phyloP scores from a whole-genome alignment of 495 filamentous ascomycete genomes.

The Viridothelium virens region DNA sequence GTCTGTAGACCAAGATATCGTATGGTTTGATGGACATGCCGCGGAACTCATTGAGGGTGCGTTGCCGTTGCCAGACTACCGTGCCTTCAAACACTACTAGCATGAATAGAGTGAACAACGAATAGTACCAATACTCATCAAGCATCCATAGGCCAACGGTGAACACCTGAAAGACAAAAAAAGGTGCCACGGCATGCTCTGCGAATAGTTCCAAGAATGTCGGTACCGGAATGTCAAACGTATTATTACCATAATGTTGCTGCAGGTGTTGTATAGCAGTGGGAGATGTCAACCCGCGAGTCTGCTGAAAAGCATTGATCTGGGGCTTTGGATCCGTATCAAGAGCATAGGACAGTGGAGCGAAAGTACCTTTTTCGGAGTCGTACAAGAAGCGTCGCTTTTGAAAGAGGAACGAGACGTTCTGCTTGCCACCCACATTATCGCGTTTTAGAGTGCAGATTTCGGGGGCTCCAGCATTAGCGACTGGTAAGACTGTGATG shows the following conservation, averaged over 20 bases:
- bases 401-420: constrained; percentile 89
- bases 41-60: constrained; percentile 93
- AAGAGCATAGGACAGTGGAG: constrained; percentile 74
- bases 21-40: constrained; percentile 99
- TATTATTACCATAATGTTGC: constrained; percentile 93
- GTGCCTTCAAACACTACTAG: constrained; percentile 96
- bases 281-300: constrained; percentile 59
- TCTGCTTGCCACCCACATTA: constrained; percentile 64
- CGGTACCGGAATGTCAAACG: constrained; percentile 95
- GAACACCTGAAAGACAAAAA: constrained; percentile 99
- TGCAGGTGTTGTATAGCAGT: constrained; percentile 68
- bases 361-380: constrained; percentile 58
- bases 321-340: constrained; percentile 74
- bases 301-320: constrained; percentile 69
- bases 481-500: constrained; percentile 88
- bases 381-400: constrained; percentile 93
- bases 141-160: constrained; percentile 98
- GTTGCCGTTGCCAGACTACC: constrained; percentile 97
- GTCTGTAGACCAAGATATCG: constrained; percentile 78
- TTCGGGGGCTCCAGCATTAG: constrained; percentile 82
- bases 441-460: constrained; percentile 75
- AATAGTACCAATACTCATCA: constrained; percentile 99
- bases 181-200: constrained; percentile 96
- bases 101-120: constrained; percentile 97
- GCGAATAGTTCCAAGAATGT: constrained; percentile 93